Base-by-base conservation (phyloP, 169 alveolate genomes). In the Cytauxzoon felis region DNA sequence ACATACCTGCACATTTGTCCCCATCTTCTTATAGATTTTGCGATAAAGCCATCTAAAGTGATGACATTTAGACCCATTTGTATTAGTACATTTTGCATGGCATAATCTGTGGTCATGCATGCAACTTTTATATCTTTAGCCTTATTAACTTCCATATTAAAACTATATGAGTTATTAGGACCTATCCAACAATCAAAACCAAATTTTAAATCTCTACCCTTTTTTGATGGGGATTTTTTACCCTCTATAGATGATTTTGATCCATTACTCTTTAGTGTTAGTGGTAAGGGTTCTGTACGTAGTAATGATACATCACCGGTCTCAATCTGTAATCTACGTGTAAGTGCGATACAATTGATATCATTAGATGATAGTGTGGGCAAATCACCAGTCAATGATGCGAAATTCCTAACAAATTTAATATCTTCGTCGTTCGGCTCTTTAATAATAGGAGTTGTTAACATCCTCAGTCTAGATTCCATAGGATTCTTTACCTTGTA, bases 1-100 rank as follows among this genome's bases (percentile, higher is more conserved):
- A 16, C 7, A 7, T 33, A 73, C 84, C 84, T 67, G 83, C 92
- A 86, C 36, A 86, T 49, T 34, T 87, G 88, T 26, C 94, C 95
- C 94, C 95, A 93, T 45, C 95, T 75, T 33, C 91, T 87, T 9
- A 92, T 83, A 18, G 92, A 66, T 54, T 81, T 90, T 23, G 92
- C 89, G 13, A 82, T 72, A 34, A 85, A 72, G 0, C 97, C 97
- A 41, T 92, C 94, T 38, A 92, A 84, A 4, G 94, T 89, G 8
- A 93, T 64, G 19, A 90, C 87, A 60, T 87, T 82, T 54, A 93
- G 67, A 8, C 97, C 97, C 64, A 93, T 90, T 57, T 93, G 93
- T 51, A 92, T 67, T 13, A 90, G 47, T 3, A 93, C 96, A 65
- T 93, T 93, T 43, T 93, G 94, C 94, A 93, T 91, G 13, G 97